Base-by-base conservation (phyloP, 208 protist species). In the Leishmania martiniquensis region DNA sequence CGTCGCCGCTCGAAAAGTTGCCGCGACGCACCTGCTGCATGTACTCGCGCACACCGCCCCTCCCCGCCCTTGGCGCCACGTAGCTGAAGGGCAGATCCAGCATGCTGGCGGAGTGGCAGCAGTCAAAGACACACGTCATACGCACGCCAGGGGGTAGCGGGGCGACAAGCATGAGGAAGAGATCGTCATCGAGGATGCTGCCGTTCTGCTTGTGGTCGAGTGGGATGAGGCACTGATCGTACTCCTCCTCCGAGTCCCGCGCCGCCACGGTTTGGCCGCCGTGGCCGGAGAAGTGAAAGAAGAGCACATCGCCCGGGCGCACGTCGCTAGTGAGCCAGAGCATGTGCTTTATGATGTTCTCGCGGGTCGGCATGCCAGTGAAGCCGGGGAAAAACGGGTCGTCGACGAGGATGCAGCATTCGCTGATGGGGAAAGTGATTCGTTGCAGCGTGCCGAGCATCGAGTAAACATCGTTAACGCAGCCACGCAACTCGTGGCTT, bases 111-210 rank as follows among this genome's bases (percentile, higher is more conserved):
- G 92, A 97, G 84, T 99, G 97, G 75, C 97, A 99, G 83, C 95
- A 98, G 81, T 99, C 97, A 79, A 98, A 98, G 59, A 98, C 89
- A 45, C 88, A 90, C 20, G 96, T 98, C 91, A 98, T 89, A 73
- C 92, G 91, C 57, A 90, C 89, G 10, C 93, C 95, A 0, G 82
- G 45, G 20, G 95, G 96, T 7, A 98, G 88, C 37, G 82, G 85
- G 17, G 77, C 78, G 0, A 96, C 90, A 9, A 98, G 80, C 49
- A 95, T 82, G 20, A 90, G 75, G 83, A 97, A 96, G 55, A 98
- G 84, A 74, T 96, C 92, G 76, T 98, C 95, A 76, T 98, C 96
- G 32, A 96, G 72, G 71, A 98, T 97, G 66, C 89, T 85, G 37
- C 95, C 94, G 29, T 67, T 79, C 34, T 34, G 65, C 15, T 85